Evolutionary conservation across 352 stramenopile species (phyloP).

Genomic region (Phytophthora ohioensis): DNA sequence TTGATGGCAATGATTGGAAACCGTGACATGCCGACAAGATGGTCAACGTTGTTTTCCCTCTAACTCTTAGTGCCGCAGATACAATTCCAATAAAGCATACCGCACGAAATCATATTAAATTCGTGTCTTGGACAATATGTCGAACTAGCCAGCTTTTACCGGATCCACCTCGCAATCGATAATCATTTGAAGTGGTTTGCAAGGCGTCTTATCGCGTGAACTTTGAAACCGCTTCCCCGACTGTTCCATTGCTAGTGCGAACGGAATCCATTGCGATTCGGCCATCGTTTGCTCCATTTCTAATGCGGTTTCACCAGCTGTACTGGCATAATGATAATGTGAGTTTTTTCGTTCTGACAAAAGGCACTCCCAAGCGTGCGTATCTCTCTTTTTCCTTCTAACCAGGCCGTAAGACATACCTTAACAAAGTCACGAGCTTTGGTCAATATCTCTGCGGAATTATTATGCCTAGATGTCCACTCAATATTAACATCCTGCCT

Average conservation of each 20-base stretch:
- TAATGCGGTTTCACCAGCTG: background rate
- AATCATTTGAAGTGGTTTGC: background rate
- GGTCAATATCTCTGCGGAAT: background rate
- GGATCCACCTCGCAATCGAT: background rate
- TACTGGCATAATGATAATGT: background rate
- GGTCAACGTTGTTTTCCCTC: background rate
- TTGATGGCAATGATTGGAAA: background rate
- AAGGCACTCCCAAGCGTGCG: background rate
- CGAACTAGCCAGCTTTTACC: background rate
- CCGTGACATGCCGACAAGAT: background rate
- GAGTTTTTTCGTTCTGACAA: background rate
- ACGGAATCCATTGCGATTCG: background rate
- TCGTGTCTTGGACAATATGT: constrained; percentile 8
- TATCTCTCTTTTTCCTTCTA: background rate
- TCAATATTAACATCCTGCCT: background rate
- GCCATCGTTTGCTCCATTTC: background rate
- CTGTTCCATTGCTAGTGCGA: background rate
- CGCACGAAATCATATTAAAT: constrained; percentile 6
- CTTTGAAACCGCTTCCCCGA: background rate
- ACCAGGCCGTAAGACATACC: background rate
- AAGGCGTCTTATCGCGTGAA: background rate
- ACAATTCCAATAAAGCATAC: constrained; percentile 7
- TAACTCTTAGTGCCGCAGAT: background rate
- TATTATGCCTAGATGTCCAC: background rate
- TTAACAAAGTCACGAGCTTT: background rate